These are phyloP conservation scores for Dacryopinax spathularia DNA, from an alignment of 768 basidiomycete genomes.

Conservation along the genomic window DNA sequence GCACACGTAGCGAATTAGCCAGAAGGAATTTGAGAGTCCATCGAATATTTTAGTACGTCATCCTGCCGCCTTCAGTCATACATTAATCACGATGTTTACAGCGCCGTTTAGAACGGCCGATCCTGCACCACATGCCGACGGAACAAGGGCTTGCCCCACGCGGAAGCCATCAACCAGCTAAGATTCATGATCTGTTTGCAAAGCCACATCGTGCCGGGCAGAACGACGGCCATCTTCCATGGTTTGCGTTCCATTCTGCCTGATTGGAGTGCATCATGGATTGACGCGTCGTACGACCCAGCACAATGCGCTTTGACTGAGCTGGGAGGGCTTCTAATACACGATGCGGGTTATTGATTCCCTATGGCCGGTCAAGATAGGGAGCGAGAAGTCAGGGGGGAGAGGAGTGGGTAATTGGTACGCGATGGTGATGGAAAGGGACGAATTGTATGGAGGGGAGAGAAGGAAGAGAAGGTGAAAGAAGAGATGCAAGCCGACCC, in stretches of 20 bases:
- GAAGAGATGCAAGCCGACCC: background rate
- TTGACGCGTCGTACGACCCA: background rate
- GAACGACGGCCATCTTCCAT: background rate
- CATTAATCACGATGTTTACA: background rate
- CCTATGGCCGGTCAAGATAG: background rate
- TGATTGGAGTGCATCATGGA: background rate
- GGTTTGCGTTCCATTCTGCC: no score
- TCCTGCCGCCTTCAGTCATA: background rate
- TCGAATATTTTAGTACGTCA: background rate
- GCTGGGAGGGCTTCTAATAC: no score
- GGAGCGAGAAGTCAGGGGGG: background rate
- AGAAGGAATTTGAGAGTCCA: background rate
- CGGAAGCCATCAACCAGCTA: background rate
- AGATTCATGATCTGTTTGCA: background rate
- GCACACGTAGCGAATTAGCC: background rate
- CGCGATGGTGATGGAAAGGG: background rate
- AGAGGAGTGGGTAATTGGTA: background rate
- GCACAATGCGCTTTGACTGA: no score
- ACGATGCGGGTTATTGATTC: background rate
- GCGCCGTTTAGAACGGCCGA: background rate
- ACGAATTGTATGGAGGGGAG: background rate
- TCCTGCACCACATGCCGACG: background rate
- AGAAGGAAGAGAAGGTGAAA: background rate
- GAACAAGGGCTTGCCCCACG: background rate
- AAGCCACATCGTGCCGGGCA: background rate